Base-by-base conservation (phyloP, 2,329 filamentous ascomycete genomes). In the Raffaelea arxii region DNA sequence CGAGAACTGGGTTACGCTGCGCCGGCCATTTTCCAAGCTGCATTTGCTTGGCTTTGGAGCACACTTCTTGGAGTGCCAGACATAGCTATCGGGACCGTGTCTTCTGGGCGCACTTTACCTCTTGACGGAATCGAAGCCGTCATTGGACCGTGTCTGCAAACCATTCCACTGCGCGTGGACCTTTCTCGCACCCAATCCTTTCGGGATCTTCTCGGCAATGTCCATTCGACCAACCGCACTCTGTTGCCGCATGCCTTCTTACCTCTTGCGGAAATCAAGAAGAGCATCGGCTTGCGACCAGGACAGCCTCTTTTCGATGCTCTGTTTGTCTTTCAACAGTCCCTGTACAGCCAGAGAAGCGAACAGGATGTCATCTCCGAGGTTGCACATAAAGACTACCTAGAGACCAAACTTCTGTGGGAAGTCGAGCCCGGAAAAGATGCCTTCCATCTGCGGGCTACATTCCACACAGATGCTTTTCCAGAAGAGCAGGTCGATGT, bases 301-400 rank as follows among this genome's bases (percentile, higher is more conserved):
- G 68, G 72, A 1, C 71, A 77, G 35, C 64, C 65, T 1, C 63
- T 94, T 0, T 95, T 91, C 54, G 86, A 94, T 54, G 74, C 82
- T 1, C 67, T 95, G 0, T 82, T 94, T 55, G 81, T 90, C 0
- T 96, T 90, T 71, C 90, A 96, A 55, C 83, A 94, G 57, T 84
- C 82, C 0, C 66, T 84, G 1, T 63, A 67, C 57, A 65, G 55
- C 54, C 56, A 51, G 23, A 43, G 44, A 37, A 18, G 51, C 25
- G 25, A 38, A 1, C 36, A 22, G 1, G 54, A 62, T 3, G 30
- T 59, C 2, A 66, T 91, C 0, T 61, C 57, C 10, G 69, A 88
- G 46, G 59, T 77, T 0, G 71, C 74, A 23, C 79, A 84, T 44
- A 62, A 72, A 5, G 90, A 96, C 58, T 76, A 77, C 21, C 67